A percentile compares a stretch with the other conserved stretches of the same genome.
Conservation (phyloP, 75 land plant genomes). For the Adiantum capillusveneris region DNA sequence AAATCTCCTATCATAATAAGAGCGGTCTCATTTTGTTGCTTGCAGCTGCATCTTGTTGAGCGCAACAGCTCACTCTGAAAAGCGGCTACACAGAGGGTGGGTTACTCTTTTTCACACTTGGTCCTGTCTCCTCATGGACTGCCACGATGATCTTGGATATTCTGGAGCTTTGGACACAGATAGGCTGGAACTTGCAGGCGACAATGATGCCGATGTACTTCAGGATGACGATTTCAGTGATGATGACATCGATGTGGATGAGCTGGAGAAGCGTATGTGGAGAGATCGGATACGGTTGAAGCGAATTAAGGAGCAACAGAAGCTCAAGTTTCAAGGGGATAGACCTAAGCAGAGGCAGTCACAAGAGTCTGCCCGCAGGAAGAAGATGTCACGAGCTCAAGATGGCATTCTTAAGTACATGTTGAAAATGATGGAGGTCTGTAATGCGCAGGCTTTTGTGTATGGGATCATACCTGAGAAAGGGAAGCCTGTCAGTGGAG, state of each 20-base stretch:
- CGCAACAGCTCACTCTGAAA: too few species aligned
- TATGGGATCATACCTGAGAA: constrained; percentile 89
- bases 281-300: constrained; percentile 71
- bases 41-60: too few species aligned
- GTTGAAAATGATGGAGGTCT: too few species aligned
- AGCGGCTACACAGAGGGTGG: too few species aligned
- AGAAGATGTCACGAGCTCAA: constrained; percentile 69
- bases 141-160: too few species aligned
- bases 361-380: constrained; percentile 58
- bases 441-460: constrained; percentile 87
- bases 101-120: too few species aligned
- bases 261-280: constrained; percentile 88
- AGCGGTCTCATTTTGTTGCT: too few species aligned
- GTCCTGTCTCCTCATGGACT: too few species aligned
- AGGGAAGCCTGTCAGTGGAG: constrained; percentile 86
- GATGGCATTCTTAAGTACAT: constrained; percentile 66
- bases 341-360: constrained; percentile 41
- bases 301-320: constrained; percentile 75
- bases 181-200: constrained; percentile 4
- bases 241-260: constrained; percentile 76
- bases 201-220: constrained; percentile 39
- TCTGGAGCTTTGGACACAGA: too few species aligned
- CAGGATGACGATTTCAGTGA: constrained; percentile 77
- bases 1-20: too few species aligned
- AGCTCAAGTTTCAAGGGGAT: constrained; percentile 42